A percentile compares a stretch with the other conserved stretches of the same genome.
Conservation (phyloP, 1,284 basidiomycete species). For the Gymnopus androsaceus region DNA sequence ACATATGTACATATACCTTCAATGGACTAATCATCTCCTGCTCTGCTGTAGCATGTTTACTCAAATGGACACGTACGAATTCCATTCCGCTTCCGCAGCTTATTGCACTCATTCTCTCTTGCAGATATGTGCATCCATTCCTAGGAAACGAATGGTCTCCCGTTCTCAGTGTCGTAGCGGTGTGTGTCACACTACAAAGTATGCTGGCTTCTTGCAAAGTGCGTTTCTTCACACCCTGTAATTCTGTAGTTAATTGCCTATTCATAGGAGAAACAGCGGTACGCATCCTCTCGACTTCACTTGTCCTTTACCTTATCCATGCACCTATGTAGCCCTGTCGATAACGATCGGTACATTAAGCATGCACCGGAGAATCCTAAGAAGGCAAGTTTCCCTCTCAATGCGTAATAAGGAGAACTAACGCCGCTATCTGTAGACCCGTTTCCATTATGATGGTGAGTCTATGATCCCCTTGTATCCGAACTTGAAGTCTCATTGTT, state of each 20-base stretch:
- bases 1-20: background rate
- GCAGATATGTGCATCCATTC: conserved; percentile 83
- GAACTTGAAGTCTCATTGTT: background rate
- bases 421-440: conserved; percentile 46
- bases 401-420: conserved; percentile 9
- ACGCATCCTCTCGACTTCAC: conserved; percentile 21
- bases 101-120: background rate
- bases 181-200: conserved; percentile 82
- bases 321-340: conserved; percentile 57
- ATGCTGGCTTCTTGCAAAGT: conserved; percentile 89
- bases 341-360: conserved; percentile 78
- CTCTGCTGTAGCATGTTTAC: conserved; percentile 66
- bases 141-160: conserved; percentile 86
- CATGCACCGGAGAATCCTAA: conserved; percentile 86
- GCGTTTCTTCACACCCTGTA: conserved; percentile 17
- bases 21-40: conserved; percentile 17
- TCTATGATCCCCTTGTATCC: background rate
- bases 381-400: conserved; percentile 54
- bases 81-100: background rate
- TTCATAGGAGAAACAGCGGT: conserved; percentile 75
- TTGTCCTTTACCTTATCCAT: background rate
- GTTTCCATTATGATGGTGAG: conserved; percentile 76
- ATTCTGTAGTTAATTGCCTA: background rate
- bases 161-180: conserved; percentile 73
- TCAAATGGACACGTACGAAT: conserved; percentile 79